Base-by-base conservation (phyloP, 805 yeast genomes). In the Schizosaccharomyces osmophilus region DNA sequence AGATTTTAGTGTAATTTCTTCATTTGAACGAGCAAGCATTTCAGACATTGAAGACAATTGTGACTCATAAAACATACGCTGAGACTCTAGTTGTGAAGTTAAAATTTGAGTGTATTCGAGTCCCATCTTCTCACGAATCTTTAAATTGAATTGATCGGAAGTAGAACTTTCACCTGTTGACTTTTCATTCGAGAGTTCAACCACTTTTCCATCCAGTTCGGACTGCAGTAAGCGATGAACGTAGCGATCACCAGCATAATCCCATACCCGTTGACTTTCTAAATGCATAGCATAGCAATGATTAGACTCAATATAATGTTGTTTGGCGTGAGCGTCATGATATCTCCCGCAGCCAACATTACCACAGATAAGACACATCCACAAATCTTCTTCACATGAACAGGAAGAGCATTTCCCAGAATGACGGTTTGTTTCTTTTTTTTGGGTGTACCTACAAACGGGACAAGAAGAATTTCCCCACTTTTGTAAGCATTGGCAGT, bases 241-340 rank as follows among this genome's bases (percentile, higher is more conserved):
- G 69, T 88, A 88, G 65, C 81, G 82, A 69, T 88, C 97, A 1
- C 89, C 89, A 0, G 89, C 88, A 69, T 88, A 88, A 69, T 88
- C 96, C 97, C 97, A 88, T 0, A 88, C 95, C 51, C 97, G 75
- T 64, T 88, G 93, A 0, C 94, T 80, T 11, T 76, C 72, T 58
- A 86, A 74, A 68, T 88, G 95, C 95, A 88, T 87, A 0, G 95
- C 85, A 73, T 86, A 88, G 67, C 95, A 85, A 70, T 88, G 97
- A 5, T 84, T 82, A 0, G 95, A 83, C 9, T 75, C 74, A 19
- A 82, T 79, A 69, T 79, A 89, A 71, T 88, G 97, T 63, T 83
- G 80, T 61, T 87, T 80, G 0, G 95, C 94, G 73, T 88, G 97
- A 60, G 84, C 88, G 41, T 79, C 79, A 61, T 87, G 85, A 69